Percentiles rank a stretch among this genome's conserved stretches.
Conservation (phyloP, 2,329 filamentous ascomycete genomes). For the Penicillium sp. region DNA sequence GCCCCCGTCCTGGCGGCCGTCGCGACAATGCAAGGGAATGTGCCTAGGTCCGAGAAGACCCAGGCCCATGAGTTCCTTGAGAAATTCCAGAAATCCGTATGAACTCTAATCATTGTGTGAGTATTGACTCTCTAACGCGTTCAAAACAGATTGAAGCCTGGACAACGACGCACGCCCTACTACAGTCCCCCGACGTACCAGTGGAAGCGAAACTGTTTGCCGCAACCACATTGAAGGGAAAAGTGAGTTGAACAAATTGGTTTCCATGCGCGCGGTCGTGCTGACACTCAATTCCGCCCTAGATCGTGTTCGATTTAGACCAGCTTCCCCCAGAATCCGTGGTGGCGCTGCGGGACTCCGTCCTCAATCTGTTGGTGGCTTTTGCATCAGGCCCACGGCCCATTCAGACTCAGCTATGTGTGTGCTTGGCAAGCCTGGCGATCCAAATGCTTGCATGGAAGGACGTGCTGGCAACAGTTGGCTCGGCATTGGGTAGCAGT, state of each 20-base stretch:
- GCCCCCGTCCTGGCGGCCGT: constrained; percentile 83
- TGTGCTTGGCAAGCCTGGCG: constrained; percentile 88
- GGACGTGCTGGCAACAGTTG: constrained; percentile 80
- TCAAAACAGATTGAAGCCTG: constrained; percentile 74
- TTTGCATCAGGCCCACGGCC: constrained; percentile 79
- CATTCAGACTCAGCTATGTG: constrained; percentile 86
- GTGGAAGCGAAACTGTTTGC: constrained; percentile 90
- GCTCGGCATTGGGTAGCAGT: constrained; percentile 67
- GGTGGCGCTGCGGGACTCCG: constrained; percentile 73
- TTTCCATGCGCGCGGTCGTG: not conserved
- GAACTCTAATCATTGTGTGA: constrained; percentile 30
- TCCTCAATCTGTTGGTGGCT: constrained; percentile 74
- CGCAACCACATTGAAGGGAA: constrained; percentile 94
- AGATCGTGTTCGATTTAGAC: constrained; percentile 96
- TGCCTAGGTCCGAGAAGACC: constrained; percentile 76
- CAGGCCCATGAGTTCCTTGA: constrained; percentile 89
- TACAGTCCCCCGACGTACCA: constrained; percentile 72
- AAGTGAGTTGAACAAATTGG: constrained; percentile 58
- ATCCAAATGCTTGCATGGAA: constrained; percentile 97
- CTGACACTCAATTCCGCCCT: constrained; percentile 18
- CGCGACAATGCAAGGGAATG: constrained; percentile 82
- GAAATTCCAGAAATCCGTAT: constrained; percentile 95
- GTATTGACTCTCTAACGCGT: constrained; percentile 13
- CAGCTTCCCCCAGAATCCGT: constrained; percentile 78
- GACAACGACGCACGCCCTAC: constrained; percentile 79